Base-by-base conservation (phyloP, 371 early-diverging fungal species). In the Lichtheimia ornata region DNA sequence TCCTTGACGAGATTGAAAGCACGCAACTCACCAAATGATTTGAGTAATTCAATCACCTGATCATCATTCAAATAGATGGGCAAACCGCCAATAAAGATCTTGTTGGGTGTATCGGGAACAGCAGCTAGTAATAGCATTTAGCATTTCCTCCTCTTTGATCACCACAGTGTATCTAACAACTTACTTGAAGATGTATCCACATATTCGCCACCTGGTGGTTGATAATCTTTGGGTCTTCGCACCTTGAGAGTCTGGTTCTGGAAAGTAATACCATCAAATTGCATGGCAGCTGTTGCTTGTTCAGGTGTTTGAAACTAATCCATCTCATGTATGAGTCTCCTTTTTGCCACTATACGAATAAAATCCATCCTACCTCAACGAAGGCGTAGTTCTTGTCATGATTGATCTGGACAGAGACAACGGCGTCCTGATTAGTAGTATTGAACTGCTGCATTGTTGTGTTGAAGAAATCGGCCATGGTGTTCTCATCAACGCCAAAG, bases 161-260 rank as follows among this genome's bases (percentile, higher is more conserved):
- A 1, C 1, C 4, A n/a, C 43, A 45, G 24, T 22, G 44, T 56
- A 2, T 14, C 91, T 88, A 15, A 96, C 84, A 9, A 47, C 47
- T 47, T 47, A 47, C 47, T 47, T 47, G 47, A 35, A 35, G 35
- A 47, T 47, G 22, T 22, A n/a, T 58, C 58, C 17, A 49, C 15
- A 40, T 58, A 58, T 12, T 58, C 58, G 2, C 61, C 61, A 28
- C 75, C 72, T n/a, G 91, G 89, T 4, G 93, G 89, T 49, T 86
- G 85, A 63, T 97, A 97, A 66, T 97, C 97, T 69, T 96, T 97
- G 22, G 98, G 97, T 52, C 98, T 85, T 45, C 97, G 92, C 61
- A 97, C 90, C 68, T 93, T 94, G 44, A 98, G 75, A 50, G 86
- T 79, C 64, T 93, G 89, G n/a, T 86, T 88, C 63, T 88, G 85